phyloP scores from a whole-genome alignment of 371 early-diverging fungal species.

The Mucor plumbeus region DNA sequence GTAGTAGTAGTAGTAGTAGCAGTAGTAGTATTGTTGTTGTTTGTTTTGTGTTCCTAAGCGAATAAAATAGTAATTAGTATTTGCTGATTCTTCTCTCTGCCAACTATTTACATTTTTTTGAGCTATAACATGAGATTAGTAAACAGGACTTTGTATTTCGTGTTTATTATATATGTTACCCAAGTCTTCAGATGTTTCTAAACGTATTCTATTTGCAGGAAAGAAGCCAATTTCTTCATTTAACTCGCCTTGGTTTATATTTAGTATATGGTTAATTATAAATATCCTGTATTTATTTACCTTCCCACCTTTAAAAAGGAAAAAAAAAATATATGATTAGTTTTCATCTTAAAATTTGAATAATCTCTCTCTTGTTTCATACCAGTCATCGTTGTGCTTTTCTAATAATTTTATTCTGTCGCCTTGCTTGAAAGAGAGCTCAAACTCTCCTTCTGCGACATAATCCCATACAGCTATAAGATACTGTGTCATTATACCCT shows the following conservation, averaged over 20 bases:
- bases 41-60: not conserved
- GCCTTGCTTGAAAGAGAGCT: slow-evolving; percentile 54
- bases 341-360: not conserved
- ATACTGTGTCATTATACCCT: slow-evolving; percentile 39
- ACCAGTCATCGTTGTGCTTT: slow-evolving; percentile 59
- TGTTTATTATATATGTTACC: not conserved
- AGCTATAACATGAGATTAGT: not conserved
- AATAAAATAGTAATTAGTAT: not conserved
- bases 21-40: not conserved
- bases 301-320: slow-evolving; percentile 51
- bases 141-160: not conserved
- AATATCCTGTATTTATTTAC: slow-evolving; percentile 13
- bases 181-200: slow-evolving; percentile 15
- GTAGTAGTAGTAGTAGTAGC: too few species aligned
- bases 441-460: slow-evolving; percentile 51
- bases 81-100: not conserved
- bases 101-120: not conserved
- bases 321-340: not conserved
- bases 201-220: slow-evolving; percentile 54
- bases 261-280: not conserved
- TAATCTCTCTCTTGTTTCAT: not conserved
- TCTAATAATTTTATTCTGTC: slow-evolving; percentile 53
- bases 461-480: slow-evolving; percentile 58
- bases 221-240: slow-evolving; percentile 56
- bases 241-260: slow-evolving; percentile 38